Percentiles rank a stretch among this genome's conserved stretches.
Evolutionary conservation across 768 basidiomycete genomes (phyloP).

Genomic region (Podaxis sp.): DNA sequence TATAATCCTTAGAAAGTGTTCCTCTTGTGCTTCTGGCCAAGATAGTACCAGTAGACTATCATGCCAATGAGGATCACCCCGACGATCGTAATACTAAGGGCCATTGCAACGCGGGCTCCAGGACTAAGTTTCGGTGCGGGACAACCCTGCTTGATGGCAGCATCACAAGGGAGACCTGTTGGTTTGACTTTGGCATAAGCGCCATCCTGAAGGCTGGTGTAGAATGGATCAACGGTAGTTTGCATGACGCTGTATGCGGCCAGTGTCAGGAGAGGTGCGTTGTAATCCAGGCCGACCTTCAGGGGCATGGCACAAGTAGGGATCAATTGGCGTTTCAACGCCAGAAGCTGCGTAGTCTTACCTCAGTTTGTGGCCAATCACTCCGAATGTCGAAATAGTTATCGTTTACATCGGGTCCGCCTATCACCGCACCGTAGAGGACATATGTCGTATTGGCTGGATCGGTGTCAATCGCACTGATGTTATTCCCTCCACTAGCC

Average conservation of each 20-base stretch:
- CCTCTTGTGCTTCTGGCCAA: constrained; percentile 20
- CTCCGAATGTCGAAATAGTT: constrained; percentile 81
- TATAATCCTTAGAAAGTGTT: not conserved
- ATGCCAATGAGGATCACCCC: constrained; percentile 56
- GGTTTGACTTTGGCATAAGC: constrained; percentile 62
- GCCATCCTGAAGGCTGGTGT: constrained; percentile 66
- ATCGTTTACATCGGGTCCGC: constrained; percentile 79
- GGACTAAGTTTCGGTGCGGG: constrained; percentile 50
- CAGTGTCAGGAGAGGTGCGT: constrained; percentile 85
- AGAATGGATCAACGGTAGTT: constrained; percentile 72
- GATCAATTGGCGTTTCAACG: not conserved
- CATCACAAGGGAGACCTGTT: constrained; percentile 74
- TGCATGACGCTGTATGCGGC: constrained; percentile 75
- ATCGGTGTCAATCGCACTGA: constrained; percentile 64
- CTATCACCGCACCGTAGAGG: constrained; percentile 85
- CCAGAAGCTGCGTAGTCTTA: constrained; percentile 24
- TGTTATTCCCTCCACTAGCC: constrained; percentile 79
- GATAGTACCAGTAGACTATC: constrained; percentile 35
- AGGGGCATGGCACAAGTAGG: not conserved
- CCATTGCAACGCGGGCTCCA: constrained; percentile 69
- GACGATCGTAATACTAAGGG: constrained; percentile 58
- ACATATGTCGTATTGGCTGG: constrained; percentile 73
- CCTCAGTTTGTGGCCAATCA: constrained; percentile 90
- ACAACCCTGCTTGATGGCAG: constrained; percentile 57
- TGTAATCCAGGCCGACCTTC: constrained; percentile 83